Conservation (phyloP, 108 stramenopile species). For the Nannochloropsis oceanica region DNA sequence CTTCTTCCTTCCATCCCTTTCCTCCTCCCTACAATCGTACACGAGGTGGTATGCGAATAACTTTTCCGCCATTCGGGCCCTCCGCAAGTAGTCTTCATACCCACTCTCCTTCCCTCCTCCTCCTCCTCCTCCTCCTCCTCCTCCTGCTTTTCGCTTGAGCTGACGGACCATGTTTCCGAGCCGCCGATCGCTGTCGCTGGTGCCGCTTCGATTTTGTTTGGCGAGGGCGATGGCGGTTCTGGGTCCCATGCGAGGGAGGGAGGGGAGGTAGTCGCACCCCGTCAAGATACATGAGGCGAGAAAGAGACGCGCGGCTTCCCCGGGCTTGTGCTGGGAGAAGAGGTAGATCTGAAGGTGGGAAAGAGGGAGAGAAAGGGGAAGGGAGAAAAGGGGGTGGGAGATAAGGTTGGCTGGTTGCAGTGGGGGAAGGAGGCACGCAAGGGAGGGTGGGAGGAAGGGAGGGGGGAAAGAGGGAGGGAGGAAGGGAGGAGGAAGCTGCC, state of each 20-base stretch:
- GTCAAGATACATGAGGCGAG: neutral
- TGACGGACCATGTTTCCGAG: neutral
- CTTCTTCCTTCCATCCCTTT: neutral
- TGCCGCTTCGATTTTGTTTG: neutral
- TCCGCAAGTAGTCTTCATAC: neutral
- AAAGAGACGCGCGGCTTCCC: neutral
- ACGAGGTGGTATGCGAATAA: neutral
- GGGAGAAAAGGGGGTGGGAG: neutral
- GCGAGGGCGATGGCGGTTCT: neutral
- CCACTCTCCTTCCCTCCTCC: neutral
- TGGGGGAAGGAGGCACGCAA: neutral
- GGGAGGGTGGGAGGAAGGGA: neutral
- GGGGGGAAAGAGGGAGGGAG: neutral
- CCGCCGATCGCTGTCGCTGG: neutral
- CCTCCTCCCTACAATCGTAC: neutral
- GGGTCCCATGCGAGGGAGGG: neutral
- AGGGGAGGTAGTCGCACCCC: constrained; percentile 14
- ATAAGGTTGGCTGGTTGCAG: neutral
- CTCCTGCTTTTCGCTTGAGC: neutral
- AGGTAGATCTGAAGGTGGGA: neutral
- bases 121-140: neutral
- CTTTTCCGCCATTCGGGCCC: neutral
- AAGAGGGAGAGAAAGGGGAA: neutral
- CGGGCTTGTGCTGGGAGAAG: neutral
- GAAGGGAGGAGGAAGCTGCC: neutral